Evolutionary conservation across 257 asterid genomes (phyloP).

Genomic region (Parsonsia alboflavescens): DNA sequence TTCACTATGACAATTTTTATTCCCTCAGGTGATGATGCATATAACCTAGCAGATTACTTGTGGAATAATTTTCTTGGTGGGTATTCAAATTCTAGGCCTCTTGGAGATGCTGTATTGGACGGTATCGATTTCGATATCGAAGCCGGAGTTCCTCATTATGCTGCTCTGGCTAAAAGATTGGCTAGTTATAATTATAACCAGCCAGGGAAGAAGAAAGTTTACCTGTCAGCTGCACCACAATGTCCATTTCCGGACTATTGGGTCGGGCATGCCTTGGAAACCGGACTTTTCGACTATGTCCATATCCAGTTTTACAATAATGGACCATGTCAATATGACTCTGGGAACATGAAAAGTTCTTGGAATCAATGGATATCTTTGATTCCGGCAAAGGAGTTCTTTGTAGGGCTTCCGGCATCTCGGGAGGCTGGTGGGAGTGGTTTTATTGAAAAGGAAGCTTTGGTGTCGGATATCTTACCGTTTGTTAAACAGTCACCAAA

Average conservation of each 20-base stretch:
- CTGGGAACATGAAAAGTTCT: conserved; percentile 13
- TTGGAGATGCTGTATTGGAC: conserved; percentile 54
- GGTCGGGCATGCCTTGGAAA: neutral
- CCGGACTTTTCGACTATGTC: conserved; percentile 23
- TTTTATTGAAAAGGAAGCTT: conserved; percentile 16
- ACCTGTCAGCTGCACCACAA: conserved; percentile 19
- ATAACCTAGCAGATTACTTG: conserved; percentile 26
- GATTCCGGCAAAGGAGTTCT: neutral
- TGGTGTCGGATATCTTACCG: conserved; percentile 13
- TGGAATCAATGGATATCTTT: conserved; percentile 21
- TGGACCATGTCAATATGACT: conserved; percentile 2
- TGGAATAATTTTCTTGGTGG: conserved; percentile 70
- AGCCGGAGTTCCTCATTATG: conserved; percentile 4
- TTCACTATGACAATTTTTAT: too few relatives aligned
- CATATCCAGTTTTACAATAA: conserved; percentile 26
- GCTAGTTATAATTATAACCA: neutral
- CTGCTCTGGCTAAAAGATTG: conserved; percentile 6
- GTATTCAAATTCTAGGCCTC: conserved; percentile 40
- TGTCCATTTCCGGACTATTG: conserved; percentile 15
- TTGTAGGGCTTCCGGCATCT: conserved; percentile 17
- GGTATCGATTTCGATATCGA: conserved; percentile 71
- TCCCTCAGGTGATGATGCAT: too few relatives aligned
- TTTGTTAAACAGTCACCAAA: conserved; percentile 15
- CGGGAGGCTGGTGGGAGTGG: conserved; percentile 17
- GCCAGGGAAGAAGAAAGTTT: conserved; percentile 14